Conservation (phyloP, 352 stramenopile genomes). For the Phytopythium kandeliae region DNA sequence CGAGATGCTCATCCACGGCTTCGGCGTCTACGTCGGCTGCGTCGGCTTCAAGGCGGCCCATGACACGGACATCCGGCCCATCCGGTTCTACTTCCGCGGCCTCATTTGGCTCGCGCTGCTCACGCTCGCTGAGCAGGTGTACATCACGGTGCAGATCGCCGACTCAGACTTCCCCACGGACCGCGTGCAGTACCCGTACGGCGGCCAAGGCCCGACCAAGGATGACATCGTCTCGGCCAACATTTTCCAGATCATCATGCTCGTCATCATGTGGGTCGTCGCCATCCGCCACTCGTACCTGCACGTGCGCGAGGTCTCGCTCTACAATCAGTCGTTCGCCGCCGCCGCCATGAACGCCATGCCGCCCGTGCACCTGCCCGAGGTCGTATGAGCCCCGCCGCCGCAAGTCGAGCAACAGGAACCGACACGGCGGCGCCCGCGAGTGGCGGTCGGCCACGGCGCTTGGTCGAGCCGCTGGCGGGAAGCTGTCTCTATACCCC, state of each 20-base stretch:
- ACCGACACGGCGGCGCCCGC: no score
- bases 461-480: no score
- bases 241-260: conserved; percentile 81
- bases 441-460: no score
- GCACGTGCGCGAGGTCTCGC: conserved; percentile 66
- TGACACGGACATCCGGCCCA: conserved; percentile 81
- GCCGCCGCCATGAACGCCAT: conserved; percentile 79
- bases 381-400: conserved; percentile 40
- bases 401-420: no score
- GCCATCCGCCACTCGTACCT: conserved; percentile 74
- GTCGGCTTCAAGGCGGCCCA: conserved; percentile 85
- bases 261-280: conserved; percentile 80
- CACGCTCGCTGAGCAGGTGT: conserved; percentile 74
- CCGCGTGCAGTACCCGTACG: conserved; percentile 66
- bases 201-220: conserved; percentile 64
- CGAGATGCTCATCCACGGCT: conserved; percentile 73
- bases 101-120: conserved; percentile 76
- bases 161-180: conserved; percentile 70
- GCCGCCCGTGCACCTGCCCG: conserved; percentile 55
- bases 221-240: conserved; percentile 84
- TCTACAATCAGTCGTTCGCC: conserved; percentile 81
- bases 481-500: no score
- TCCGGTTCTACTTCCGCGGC: conserved; percentile 78
- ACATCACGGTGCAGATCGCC: conserved; percentile 77
- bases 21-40: conserved; percentile 81